Percentiles rank a stretch among this genome's conserved stretches.
These are phyloP conservation scores for Nelumbo lutea DNA, from an alignment of 164 flowering plant genomes.

Conservation along the genomic window DNA sequence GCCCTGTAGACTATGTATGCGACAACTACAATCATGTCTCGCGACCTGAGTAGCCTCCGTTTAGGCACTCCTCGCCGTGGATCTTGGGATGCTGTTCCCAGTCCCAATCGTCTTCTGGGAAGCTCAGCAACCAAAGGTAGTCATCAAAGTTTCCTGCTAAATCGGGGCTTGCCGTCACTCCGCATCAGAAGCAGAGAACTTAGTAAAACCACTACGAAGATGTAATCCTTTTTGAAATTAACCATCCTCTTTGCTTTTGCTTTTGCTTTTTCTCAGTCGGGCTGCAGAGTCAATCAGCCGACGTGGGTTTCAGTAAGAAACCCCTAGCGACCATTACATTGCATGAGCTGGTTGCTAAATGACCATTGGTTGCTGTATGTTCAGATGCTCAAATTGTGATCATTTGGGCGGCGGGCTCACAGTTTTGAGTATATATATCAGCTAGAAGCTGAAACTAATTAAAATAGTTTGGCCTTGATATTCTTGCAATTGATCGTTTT, in stretches of 20 bases:
- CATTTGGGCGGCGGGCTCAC: too few relatives aligned
- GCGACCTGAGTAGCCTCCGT: background rate
- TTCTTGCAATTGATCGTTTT: too few relatives aligned
- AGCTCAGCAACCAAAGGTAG: background rate
- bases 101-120: background rate
- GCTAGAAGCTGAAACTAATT: background rate
- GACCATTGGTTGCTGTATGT: background rate
- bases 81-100: background rate
- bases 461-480: too few relatives aligned
- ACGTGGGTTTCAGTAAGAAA: background rate
- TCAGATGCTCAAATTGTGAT: too few relatives aligned
- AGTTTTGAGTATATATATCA: too few relatives aligned
- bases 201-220: background rate
- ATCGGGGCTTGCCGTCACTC: constrained; percentile 5
- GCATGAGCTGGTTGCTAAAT: too few relatives aligned
- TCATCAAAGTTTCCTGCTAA: background rate
- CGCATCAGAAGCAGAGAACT: background rate
- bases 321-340: background rate
- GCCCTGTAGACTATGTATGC: constrained; percentile 1
- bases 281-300: background rate
- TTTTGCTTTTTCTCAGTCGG: background rate
- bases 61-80: background rate
- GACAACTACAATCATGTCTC: background rate
- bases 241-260: background rate
- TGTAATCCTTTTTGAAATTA: background rate